Evolutionary conservation across 192 early-diverging fungal species (phyloP).

Genomic region (Bifiguratus adelaidae): DNA sequence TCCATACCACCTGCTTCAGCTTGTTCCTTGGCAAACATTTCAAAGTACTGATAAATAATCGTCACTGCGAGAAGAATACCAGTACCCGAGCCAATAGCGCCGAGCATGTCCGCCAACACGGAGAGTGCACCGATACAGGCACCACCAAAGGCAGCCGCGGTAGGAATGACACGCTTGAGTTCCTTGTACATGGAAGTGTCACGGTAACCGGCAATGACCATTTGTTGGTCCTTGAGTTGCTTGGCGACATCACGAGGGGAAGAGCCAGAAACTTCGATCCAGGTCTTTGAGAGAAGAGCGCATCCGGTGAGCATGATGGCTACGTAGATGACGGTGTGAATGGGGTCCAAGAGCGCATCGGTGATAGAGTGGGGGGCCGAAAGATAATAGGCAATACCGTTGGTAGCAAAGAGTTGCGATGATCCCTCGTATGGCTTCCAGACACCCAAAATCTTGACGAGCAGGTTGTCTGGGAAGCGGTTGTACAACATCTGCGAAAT

Average conservation of each 20-base stretch:
- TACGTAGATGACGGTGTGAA: constrained; percentile 92
- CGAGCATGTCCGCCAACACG: constrained; percentile 93
- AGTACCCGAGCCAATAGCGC: constrained; percentile 98
- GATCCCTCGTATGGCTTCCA: constrained; percentile 97
- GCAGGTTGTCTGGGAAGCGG: constrained; percentile 93
- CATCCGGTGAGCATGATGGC: constrained; percentile 92
- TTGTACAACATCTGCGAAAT: constrained; percentile 98
- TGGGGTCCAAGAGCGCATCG: constrained; percentile 81
- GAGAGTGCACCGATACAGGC: constrained; percentile 92
- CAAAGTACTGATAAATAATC: constrained; percentile 82
- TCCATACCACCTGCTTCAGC: constrained; percentile 21
- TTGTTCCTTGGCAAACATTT: constrained; percentile 30
- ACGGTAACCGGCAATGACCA: constrained; percentile 89
- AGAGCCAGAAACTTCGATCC: constrained; percentile 98
- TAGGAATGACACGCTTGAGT: constrained; percentile 97
- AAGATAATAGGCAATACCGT: constrained; percentile 96
- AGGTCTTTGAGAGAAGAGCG: constrained; percentile 94
- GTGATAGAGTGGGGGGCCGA: constrained; percentile 87
- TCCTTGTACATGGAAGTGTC: constrained; percentile 99
- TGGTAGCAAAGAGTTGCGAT: constrained; percentile 85
- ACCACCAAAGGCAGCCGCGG: constrained; percentile 95
- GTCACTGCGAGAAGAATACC: constrained; percentile 98
- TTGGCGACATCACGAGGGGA: constrained; percentile 95
- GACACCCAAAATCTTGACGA: constrained; percentile 88
- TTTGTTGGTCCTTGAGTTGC: constrained; percentile 96